These are phyloP conservation scores for Papiliotrema nemorosa DNA, from an alignment of 1,284 basidiomycete species.

Conservation along the genomic window DNA sequence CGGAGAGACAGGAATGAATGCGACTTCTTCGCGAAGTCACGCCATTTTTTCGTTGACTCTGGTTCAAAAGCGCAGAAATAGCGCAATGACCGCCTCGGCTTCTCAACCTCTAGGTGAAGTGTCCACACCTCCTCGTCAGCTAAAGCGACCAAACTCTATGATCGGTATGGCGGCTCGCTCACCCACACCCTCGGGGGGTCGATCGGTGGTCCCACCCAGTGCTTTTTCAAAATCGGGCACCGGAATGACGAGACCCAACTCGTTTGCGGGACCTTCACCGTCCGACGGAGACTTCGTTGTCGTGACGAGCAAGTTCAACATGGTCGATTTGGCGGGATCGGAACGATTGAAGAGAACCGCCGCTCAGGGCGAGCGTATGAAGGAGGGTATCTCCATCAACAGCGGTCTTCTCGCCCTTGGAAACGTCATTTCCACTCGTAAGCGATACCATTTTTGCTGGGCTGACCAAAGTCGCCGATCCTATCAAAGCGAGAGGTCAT, in stretches of 20 bases:
- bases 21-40: constrained; percentile 94
- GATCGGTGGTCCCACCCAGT: constrained; percentile 15
- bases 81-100: not conserved
- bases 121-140: constrained; percentile 24
- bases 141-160: constrained; percentile 30
- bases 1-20: constrained; percentile 98
- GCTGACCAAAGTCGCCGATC: constrained; percentile 71
- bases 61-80: constrained; percentile 58
- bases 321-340: constrained; percentile 94
- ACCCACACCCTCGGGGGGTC: constrained; percentile 18
- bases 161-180: constrained; percentile 23
- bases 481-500: constrained; percentile 62
- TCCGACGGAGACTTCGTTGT: constrained; percentile 73
- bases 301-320: constrained; percentile 94
- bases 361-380: constrained; percentile 89
- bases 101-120: constrained; percentile 5
- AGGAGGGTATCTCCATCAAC: constrained; percentile 97
- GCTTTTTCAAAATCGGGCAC: constrained; percentile 13
- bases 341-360: constrained; percentile 94
- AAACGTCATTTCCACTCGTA: constrained; percentile 87
- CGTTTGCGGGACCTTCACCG: constrained; percentile 55
- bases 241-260: constrained; percentile 64
- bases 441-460: constrained; percentile 4
- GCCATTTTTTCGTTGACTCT: constrained; percentile 97
- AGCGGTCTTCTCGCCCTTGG: constrained; percentile 92